Percentiles rank a stretch among this genome's conserved stretches.
These are phyloP conservation scores for Fusarium austroafricanum DNA, from an alignment of 2,329 filamentous ascomycete genomes.

Conservation along the genomic window DNA sequence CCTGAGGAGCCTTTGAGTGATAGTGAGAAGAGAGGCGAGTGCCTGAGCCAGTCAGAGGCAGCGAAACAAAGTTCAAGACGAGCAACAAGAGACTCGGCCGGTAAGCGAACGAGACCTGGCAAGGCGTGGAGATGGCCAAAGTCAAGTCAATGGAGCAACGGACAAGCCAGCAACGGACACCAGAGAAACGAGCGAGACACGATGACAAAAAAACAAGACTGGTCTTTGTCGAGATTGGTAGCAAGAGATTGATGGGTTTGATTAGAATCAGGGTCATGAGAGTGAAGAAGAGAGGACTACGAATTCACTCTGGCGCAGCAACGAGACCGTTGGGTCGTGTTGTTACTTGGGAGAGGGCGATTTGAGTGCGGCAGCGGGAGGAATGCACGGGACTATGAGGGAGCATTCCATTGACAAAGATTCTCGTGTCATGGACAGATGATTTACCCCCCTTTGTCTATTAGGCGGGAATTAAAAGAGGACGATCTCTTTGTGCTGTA, in stretches of 20 bases:
- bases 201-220: slow-evolving; percentile 25
- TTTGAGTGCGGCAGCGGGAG: slow-evolving; percentile 38
- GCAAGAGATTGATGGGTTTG: slow-evolving; percentile 1
- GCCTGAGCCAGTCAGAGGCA: slow-evolving; percentile 37
- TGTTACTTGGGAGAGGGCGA: slow-evolving; percentile 28
- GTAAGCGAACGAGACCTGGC: slow-evolving; percentile 39
- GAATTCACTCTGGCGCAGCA: slow-evolving; percentile 42
- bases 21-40: slow-evolving; percentile 37
- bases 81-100: slow-evolving; percentile 39
- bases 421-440: slow-evolving; percentile 32
- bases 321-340: slow-evolving; percentile 36
- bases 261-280: slow-evolving; percentile 3
- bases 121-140: slow-evolving; percentile 41
- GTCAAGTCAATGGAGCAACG: slow-evolving; percentile 43
- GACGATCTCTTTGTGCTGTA: slow-evolving; percentile 28
- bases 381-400: slow-evolving; percentile 47
- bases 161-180: slow-evolving; percentile 35
- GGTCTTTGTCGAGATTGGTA: slow-evolving; percentile 19
- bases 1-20: slow-evolving; percentile 31
- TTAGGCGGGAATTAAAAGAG: slow-evolving; percentile 14
- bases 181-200: slow-evolving; percentile 45
- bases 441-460: slow-evolving; percentile 29
- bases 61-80: slow-evolving; percentile 44
- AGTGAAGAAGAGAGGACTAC: slow-evolving; percentile 29
- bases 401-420: slow-evolving; percentile 46